Percentiles rank a stretch among this genome's conserved stretches.
Conservation (phyloP, 805 yeast genomes). For the Yarrowia phangngaensis region DNA sequence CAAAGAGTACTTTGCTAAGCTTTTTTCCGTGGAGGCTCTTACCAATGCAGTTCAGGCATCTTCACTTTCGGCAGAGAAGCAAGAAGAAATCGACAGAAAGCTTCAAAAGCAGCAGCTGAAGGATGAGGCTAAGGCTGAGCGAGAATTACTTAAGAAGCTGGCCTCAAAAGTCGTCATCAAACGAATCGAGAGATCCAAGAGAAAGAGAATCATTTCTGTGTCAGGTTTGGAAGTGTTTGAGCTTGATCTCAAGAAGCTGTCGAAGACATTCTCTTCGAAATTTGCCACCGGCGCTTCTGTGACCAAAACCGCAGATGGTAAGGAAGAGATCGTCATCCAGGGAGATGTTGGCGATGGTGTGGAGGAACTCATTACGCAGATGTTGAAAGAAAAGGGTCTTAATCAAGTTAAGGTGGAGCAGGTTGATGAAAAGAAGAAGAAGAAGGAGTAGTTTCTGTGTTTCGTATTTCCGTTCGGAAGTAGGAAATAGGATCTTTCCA, state of each 20-base stretch:
- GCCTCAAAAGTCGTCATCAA: conserved; percentile 79
- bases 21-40: conserved; percentile 56
- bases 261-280: conserved; percentile 87
- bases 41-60: conserved; percentile 42
- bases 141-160: conserved; percentile 73
- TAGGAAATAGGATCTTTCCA: no score
- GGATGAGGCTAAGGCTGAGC: conserved; percentile 62
- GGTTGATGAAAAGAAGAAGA: conserved; percentile 58
- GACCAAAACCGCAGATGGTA: conserved; percentile 82
- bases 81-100: conserved; percentile 76
- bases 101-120: conserved; percentile 79
- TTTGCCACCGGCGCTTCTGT: conserved; percentile 96
- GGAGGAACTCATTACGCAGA: conserved; percentile 63
- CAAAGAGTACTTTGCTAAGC: conserved; percentile 51
- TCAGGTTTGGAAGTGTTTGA: conserved; percentile 85
- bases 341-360: conserved; percentile 95
- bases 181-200: conserved; percentile 83
- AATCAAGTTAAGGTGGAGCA: conserved; percentile 85
- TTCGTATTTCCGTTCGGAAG: no score
- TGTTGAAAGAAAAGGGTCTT: conserved; percentile 77
- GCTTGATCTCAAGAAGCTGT: conserved; percentile 81
- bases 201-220: conserved; percentile 82
- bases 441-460: no score
- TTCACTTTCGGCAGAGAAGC: conserved; percentile 65
- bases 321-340: conserved; percentile 86